Conservation (phyloP, 805 yeast genomes). For the Candida berthetii region DNA sequence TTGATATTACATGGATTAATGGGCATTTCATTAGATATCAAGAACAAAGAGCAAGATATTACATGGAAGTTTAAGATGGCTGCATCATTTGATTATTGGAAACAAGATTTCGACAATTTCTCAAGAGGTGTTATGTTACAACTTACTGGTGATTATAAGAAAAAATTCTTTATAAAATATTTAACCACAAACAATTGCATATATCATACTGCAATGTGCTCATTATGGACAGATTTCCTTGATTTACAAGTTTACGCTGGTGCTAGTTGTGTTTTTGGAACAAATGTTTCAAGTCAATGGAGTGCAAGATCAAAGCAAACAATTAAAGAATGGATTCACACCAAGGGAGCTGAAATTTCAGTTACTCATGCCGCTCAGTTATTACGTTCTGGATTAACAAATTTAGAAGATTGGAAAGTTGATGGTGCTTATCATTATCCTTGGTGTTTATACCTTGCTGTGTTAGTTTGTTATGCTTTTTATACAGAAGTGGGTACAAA, state of each 20-base stretch:
- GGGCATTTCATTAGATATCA: not conserved
- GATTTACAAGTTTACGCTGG: constrained; percentile 1
- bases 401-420: constrained; percentile 12
- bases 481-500: constrained; percentile 1
- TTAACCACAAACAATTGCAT: constrained; percentile 1
- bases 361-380: constrained; percentile 11
- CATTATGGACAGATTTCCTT: not conserved
- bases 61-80: not conserved
- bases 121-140: not conserved
- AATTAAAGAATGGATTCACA: not conserved
- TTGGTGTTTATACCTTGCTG: constrained; percentile 13
- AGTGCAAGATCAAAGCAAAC: not conserved
- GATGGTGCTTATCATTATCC: constrained; percentile 14
- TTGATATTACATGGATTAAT: constrained; percentile 2
- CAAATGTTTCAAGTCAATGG: not conserved
- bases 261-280: not conserved
- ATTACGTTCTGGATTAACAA: constrained; percentile 8
- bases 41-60: not conserved
- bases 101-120: constrained; percentile 1
- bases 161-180: not conserved
- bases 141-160: not conserved
- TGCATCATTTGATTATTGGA: constrained; percentile 1
- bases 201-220: not conserved
- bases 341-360: constrained; percentile 5
- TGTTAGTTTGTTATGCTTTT: constrained; percentile 9